Base-by-base conservation (phyloP, 306 rosid genomes). In the Ammopiptanthus mongolicus region DNA sequence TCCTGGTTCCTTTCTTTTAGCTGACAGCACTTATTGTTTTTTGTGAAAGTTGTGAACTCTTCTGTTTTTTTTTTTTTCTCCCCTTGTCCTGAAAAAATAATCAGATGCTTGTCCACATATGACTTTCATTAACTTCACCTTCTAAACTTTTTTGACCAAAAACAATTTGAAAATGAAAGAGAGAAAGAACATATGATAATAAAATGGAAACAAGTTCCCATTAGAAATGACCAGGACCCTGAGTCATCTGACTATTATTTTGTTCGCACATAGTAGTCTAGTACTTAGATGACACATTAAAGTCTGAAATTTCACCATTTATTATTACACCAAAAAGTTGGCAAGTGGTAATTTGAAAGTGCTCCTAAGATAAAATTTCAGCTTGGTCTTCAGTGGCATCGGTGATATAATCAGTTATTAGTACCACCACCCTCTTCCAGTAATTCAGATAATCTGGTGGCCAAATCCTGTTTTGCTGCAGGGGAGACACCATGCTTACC, bases 401-500 rank as follows among this genome's bases (percentile, higher is more conserved):
- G 60, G 41, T 39, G 59, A n/a, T n/a, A 28, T 9, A 68, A 68
- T 2, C 61, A 57, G 14, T 71, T 17, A 2, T 39, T 6, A 19
- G 42, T 6, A 13, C 39, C 50, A 36, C 12, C 51, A 23, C 4
- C 48, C 46, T 71, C 65, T 48, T 76, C 79, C 31, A 91, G 71
- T 28, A 88, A 34, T 13, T 84, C 78, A 0, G 87, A 77, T 5
- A 90, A 75, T 75, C 89, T 85, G n/a, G 74, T 1, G 0, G 99
- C 97, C 67, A 95, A 68, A 72, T 83, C 85, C 53, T 76, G 67
- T 81, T 78, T 95, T 10, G 97, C 86, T 10, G 1, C 91, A 13
- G 99, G 97, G 56, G 99, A 95, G 21, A 95, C 97, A 0, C 96
- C 97, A 17, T 88, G 23, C 74, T 81, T 87, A 0, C 99, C 96